Evolutionary conservation across 1,284 basidiomycete genomes (phyloP).

Genomic region (Phaffia rhodozyma): DNA sequence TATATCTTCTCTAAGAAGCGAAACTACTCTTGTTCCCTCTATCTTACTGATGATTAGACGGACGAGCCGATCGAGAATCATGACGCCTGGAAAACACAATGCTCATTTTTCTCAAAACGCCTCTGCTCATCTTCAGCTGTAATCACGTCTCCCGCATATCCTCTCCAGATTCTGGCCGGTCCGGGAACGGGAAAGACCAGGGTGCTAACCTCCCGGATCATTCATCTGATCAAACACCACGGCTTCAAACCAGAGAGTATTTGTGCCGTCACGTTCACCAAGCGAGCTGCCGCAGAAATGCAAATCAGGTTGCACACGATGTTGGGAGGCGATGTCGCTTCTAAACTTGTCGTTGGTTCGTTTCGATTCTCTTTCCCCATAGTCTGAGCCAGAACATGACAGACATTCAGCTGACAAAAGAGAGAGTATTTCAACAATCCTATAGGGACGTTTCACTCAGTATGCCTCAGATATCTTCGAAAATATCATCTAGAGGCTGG

Average conservation of each 20-base stretch:
- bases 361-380: constrained; percentile 9
- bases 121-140: constrained; percentile 44
- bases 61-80: too few relatives aligned
- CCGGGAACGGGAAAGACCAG: constrained; percentile 50
- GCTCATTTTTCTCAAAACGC: too few relatives aligned
- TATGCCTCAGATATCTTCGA: constrained; percentile 59
- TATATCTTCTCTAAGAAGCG: too few relatives aligned
- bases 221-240: constrained; percentile 55
- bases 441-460: constrained; percentile 72
- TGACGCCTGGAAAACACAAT: too few relatives aligned
- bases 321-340: constrained; percentile 53
- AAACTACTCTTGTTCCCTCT: too few relatives aligned
- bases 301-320: constrained; percentile 54
- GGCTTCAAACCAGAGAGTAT: constrained; percentile 48
- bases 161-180: constrained; percentile 71
- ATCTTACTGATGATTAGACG: too few relatives aligned
- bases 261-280: constrained; percentile 72
- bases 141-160: constrained; percentile 46
- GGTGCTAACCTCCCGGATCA: constrained; percentile 66
- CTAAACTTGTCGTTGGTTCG: constrained; percentile 47
- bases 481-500: constrained; percentile 51
- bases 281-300: constrained; percentile 87
- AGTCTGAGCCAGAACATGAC: not conserved
- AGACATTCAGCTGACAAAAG: too few relatives aligned
- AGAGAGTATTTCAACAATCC: not conserved